These are phyloP conservation scores for Kodamaea fungicola DNA, from an alignment of 1,139 yeast genomes.

Conservation along the genomic window DNA sequence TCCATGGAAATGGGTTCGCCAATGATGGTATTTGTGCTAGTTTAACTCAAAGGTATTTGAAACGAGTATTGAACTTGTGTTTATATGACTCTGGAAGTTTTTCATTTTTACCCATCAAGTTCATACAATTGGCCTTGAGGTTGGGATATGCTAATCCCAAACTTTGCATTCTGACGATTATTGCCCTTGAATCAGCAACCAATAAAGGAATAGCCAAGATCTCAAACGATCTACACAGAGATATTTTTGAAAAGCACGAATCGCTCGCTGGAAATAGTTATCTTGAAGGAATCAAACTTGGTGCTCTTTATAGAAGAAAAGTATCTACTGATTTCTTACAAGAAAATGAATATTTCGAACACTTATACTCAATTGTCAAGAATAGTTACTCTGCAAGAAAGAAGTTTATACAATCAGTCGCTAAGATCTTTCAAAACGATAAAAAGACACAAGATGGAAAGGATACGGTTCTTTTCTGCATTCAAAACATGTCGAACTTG, in stretches of 20 bases:
- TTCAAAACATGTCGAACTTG: conserved; percentile 37
- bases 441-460: conserved; percentile 12
- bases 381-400: conserved; percentile 42
- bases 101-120: conserved; percentile 49
- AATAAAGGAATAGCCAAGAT: conserved; percentile 38
- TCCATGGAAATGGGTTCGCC: conserved; percentile 51
- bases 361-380: conserved; percentile 43
- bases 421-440: conserved; percentile 19
- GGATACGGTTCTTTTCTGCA: conserved; percentile 30
- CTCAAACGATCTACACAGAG: conserved; percentile 52
- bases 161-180: conserved; percentile 60
- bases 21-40: conserved; percentile 74
- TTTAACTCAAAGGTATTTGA: conserved; percentile 60
- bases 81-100: conserved; percentile 40
- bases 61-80: conserved; percentile 47
- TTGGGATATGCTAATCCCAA: conserved; percentile 77
- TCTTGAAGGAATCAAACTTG: conserved; percentile 58
- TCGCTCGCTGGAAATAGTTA: conserved; percentile 66
- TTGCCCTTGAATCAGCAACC: conserved; percentile 64
- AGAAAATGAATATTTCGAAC: conserved; percentile 19
- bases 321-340: conserved; percentile 18
- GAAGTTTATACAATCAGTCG: conserved; percentile 36
- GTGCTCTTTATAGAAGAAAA: conserved; percentile 42
- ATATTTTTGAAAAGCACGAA: conserved; percentile 63
- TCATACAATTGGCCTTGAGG: conserved; percentile 52